Percentiles rank a stretch among this genome's conserved stretches.
These are phyloP conservation scores for Coemansia reversa DNA, from an alignment of 192 early-diverging fungal species.

Conservation along the genomic window DNA sequence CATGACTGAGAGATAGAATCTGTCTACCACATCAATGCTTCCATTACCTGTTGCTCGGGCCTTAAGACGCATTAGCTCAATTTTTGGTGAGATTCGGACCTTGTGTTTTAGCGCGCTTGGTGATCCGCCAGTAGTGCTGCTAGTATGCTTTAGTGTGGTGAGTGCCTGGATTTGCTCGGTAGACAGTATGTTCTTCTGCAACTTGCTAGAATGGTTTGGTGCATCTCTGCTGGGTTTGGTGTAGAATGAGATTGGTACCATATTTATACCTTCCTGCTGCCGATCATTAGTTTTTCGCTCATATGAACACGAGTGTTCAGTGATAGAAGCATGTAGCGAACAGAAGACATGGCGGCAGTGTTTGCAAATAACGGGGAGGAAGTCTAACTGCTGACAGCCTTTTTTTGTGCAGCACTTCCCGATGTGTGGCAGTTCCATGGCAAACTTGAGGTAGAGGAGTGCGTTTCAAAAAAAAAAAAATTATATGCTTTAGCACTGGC, in stretches of 20 bases:
- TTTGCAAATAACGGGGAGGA: slow-evolving; percentile 28
- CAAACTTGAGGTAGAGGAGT: not conserved
- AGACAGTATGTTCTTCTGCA: slow-evolving; percentile 26
- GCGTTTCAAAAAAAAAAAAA: not conserved
- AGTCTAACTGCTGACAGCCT: slow-evolving; percentile 35
- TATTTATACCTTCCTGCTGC: not conserved
- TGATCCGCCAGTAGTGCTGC: not conserved
- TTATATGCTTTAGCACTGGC: not conserved
- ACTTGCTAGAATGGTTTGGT: slow-evolving; percentile 11
- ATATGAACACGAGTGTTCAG: slow-evolving; percentile 22
- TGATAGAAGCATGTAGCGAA: slow-evolving; percentile 18
- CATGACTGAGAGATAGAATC: slow-evolving; percentile 30
- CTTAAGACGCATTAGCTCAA: slow-evolving; percentile 51
- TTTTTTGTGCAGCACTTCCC: slow-evolving; percentile 31
- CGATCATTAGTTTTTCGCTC: not conserved
- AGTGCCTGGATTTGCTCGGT: slow-evolving; percentile 30
- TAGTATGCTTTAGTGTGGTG: slow-evolving; percentile 4
- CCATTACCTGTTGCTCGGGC: slow-evolving; percentile 37
- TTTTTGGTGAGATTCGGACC: slow-evolving; percentile 21
- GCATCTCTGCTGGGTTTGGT: slow-evolving; percentile 25
- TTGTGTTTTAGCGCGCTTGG: not conserved
- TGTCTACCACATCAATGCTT: slow-evolving; percentile 33
- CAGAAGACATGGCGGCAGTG: slow-evolving; percentile 34
- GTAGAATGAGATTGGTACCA: slow-evolving; percentile 23
- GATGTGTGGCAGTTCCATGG: slow-evolving; percentile 44